These are phyloP conservation scores for Xylariales sp. DNA, from an alignment of 2,329 filamentous ascomycete genomes.

Conservation along the genomic window DNA sequence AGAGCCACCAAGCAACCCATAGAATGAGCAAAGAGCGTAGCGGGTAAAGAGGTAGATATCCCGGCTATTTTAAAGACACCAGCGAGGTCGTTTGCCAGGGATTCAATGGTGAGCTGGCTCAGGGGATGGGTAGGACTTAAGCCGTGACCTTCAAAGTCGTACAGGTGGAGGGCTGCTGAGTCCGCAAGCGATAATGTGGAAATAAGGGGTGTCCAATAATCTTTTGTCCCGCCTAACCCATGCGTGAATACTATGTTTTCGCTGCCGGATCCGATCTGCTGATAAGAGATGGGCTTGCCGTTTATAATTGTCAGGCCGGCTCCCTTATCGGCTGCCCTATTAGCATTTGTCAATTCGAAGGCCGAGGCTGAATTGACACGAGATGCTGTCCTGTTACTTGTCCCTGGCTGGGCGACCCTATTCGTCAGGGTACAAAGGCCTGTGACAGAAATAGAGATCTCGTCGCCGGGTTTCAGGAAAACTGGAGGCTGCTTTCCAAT, in stretches of 20 bases:
- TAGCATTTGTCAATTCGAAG: constrained; percentile 25
- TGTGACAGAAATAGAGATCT: constrained; percentile 35
- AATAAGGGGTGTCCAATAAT: constrained; percentile 33
- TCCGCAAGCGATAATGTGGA: constrained; percentile 7
- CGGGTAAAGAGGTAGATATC: constrained; percentile 16
- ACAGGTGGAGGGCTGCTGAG: constrained; percentile 21
- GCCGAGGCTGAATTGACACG: constrained; percentile 9
- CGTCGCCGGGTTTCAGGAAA: constrained; percentile 31
- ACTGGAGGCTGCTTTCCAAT: constrained; percentile 33
- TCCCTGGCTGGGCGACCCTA: constrained; percentile 14
- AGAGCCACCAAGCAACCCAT: constrained; percentile 29
- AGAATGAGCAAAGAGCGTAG: constrained; percentile 32
- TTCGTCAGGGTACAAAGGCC: constrained; percentile 32
- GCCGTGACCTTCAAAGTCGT: constrained; percentile 35
- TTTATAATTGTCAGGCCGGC: constrained; percentile 21
- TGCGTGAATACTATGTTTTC: constrained; percentile 29
- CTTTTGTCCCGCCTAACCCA: constrained; percentile 31
- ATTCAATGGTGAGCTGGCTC: constrained; percentile 26
- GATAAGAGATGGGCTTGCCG: constrained; percentile 26
- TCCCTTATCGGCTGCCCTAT: constrained; percentile 1
- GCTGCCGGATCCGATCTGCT: constrained; percentile 11
- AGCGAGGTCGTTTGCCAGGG: constrained; percentile 26
- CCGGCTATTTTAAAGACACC: constrained; percentile 16
- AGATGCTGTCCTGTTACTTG: constrained; percentile 6
- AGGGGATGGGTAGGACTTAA: constrained; percentile 34